A percentile compares a stretch with the other conserved stretches of the same genome.
Conservation (phyloP, 352 stramenopile species). For the Thalassiosira ordinaria region DNA sequence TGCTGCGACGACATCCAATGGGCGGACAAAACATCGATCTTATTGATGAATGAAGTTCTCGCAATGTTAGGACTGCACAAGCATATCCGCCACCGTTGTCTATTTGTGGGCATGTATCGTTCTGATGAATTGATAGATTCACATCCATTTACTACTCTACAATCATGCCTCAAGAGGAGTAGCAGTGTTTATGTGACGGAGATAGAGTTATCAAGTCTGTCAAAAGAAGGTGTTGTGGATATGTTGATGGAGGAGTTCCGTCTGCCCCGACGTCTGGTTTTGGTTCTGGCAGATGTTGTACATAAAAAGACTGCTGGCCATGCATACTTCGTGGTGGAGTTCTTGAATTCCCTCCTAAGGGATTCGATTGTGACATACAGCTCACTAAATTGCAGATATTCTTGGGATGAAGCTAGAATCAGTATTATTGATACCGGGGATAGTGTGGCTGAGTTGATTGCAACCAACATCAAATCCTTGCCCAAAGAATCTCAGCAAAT, state of each 20-base stretch:
- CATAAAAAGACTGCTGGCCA: conserved; percentile 56
- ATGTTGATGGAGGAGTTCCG: conserved; percentile 44
- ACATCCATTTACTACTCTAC: conserved; percentile 21
- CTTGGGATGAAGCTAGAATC: conserved; percentile 30
- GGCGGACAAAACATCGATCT: conserved; percentile 7
- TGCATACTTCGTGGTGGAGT: conserved; percentile 45
- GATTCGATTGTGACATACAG: conserved; percentile 39
- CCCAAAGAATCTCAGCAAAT: background rate
- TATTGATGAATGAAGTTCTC: conserved; percentile 29
- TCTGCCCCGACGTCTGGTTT: conserved; percentile 37
- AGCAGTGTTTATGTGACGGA: conserved; percentile 20
- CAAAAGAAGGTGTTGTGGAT: conserved; percentile 39
- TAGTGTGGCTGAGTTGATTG: conserved; percentile 47
- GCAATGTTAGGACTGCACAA: background rate
- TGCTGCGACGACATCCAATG: conserved; percentile 20
- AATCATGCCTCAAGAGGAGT: background rate
- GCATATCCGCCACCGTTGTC: background rate
- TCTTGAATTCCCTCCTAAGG: conserved; percentile 49
- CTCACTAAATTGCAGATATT: conserved; percentile 25
- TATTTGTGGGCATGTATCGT: conserved; percentile 31
- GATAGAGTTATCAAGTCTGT: conserved; percentile 35
- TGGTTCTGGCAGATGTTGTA: conserved; percentile 35
- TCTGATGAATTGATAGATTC: conserved; percentile 10
- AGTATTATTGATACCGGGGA: conserved; percentile 22
- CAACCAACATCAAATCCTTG: conserved; percentile 32